A percentile compares a stretch with the other conserved stretches of the same genome.
These are phyloP conservation scores for Diaporthe destruens DNA, from an alignment of 2,329 filamentous ascomycete species.

Conservation along the genomic window DNA sequence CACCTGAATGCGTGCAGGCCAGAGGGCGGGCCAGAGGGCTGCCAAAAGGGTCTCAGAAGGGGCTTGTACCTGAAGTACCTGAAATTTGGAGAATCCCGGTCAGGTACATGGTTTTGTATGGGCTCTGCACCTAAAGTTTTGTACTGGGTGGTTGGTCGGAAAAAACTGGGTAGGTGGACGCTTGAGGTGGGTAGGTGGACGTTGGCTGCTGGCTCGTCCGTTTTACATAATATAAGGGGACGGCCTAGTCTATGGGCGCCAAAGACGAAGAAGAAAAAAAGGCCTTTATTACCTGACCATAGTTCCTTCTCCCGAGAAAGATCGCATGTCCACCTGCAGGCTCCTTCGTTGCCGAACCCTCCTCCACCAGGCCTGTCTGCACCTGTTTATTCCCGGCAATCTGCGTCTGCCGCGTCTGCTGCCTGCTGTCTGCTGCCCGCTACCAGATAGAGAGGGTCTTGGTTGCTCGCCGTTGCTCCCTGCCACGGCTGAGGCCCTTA, in stretches of 20 bases:
- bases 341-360: conserved; percentile 14
- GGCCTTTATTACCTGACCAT: conserved; percentile 9
- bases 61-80: too few relatives aligned
- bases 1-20: too few relatives aligned
- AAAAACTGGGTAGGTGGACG: too few relatives aligned
- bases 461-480: conserved; percentile 9
- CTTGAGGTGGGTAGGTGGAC: too few relatives aligned
- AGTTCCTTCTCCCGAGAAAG: conserved; percentile 11
- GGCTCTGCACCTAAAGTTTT: too few relatives aligned
- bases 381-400: conserved; percentile 20
- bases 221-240: conserved; percentile 34
- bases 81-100: too few relatives aligned
- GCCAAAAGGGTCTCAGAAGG: too few relatives aligned
- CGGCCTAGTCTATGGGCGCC: conserved; percentile 14
- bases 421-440: not conserved
- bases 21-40: too few relatives aligned
- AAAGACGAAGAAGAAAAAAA: conserved; percentile 7
- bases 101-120: too few relatives aligned
- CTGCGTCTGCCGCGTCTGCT: conserved; percentile 5
- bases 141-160: too few relatives aligned
- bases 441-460: too few relatives aligned
- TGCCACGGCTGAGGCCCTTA: conserved; percentile 9
- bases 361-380: conserved; percentile 8
- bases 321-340: conserved; percentile 24
- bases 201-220: conserved; percentile 6